Percentiles rank a stretch among this genome's conserved stretches.
Evolutionary conservation across 352 stramenopile genomes (phyloP).

Genomic region (Globisporangium cederbergense): DNA sequence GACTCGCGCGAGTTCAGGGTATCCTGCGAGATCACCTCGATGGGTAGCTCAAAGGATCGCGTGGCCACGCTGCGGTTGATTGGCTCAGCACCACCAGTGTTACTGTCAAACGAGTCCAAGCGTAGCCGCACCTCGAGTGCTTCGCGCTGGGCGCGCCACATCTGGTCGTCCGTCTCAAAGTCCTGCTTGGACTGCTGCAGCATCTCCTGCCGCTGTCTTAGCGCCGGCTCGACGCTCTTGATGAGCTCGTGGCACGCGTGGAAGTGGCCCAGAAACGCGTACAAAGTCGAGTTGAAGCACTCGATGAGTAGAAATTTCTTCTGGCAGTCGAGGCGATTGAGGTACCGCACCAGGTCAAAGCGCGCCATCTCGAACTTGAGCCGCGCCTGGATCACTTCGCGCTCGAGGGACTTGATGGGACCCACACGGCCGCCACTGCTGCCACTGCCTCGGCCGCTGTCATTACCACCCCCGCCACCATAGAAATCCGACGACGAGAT

Average conservation of each 20-base stretch:
- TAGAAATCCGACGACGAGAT: slow-evolving; percentile 12
- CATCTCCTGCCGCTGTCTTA: slow-evolving; percentile 66
- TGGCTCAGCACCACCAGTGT: neutral
- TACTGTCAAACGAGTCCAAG: slow-evolving; percentile 38
- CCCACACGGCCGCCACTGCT: neutral
- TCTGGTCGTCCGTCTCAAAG: slow-evolving; percentile 69
- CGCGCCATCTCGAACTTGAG: slow-evolving; percentile 78
- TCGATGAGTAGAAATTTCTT: slow-evolving; percentile 86
- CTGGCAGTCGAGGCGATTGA: slow-evolving; percentile 79
- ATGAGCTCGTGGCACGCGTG: slow-evolving; percentile 79
- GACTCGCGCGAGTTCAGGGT: slow-evolving; percentile 51
- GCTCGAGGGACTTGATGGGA: slow-evolving; percentile 42
- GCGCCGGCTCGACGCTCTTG: slow-evolving; percentile 66
- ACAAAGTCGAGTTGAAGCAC: slow-evolving; percentile 82
- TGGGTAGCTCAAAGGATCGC: slow-evolving; percentile 52
- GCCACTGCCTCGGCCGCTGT: neutral
- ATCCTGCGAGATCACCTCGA: slow-evolving; percentile 75
- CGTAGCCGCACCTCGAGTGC: slow-evolving; percentile 52
- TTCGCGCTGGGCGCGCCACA: slow-evolving; percentile 72
- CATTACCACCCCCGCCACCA: neutral
- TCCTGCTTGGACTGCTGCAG: slow-evolving; percentile 62
- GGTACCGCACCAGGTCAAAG: slow-evolving; percentile 81
- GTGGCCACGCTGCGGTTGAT: slow-evolving; percentile 20
- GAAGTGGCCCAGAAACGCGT: slow-evolving; percentile 77
- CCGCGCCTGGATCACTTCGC: slow-evolving; percentile 57